Evolutionary conservation across 176 grass and related monocot genomes (phyloP).

Genomic region (Melocanna baccifera): DNA sequence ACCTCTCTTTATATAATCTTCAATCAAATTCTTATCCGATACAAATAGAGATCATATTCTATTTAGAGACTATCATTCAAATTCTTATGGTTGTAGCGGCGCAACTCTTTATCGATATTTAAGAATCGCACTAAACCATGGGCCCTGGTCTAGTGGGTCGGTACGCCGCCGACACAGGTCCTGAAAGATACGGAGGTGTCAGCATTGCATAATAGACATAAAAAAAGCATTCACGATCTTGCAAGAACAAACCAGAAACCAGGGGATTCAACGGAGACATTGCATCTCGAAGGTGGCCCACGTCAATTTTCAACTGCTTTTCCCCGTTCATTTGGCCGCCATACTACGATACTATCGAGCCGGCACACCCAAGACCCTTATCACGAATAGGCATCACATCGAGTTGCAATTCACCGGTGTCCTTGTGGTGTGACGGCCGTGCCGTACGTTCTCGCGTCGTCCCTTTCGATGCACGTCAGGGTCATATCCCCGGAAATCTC

Average conservation of each 20-base stretch:
- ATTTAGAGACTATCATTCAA: too few species aligned
- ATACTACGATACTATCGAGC: neutral
- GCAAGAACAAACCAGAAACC: neutral
- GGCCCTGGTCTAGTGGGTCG: neutral
- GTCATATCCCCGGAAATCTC: neutral
- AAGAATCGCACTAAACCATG: neutral
- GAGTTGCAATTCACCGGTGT: neutral
- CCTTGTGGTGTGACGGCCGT: neutral
- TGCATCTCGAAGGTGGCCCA: neutral
- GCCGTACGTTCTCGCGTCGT: neutral
- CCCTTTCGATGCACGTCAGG: neutral
- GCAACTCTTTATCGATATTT: too few species aligned
- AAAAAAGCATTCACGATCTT: neutral
- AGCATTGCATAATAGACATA: neutral
- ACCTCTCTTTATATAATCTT: too few species aligned
- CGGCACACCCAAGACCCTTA: neutral
- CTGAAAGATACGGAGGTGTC: constrained; percentile 1
- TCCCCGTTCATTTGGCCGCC: neutral
- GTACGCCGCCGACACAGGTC: neutral
- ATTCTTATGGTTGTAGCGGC: too few species aligned
- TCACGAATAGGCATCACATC: neutral
- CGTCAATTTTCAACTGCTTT: neutral
- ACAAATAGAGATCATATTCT: too few species aligned
- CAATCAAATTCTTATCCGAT: too few species aligned
- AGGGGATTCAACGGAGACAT: neutral